Base-by-base conservation (phyloP, 1,139 yeast species). In the Magnusiomyces ingens region DNA sequence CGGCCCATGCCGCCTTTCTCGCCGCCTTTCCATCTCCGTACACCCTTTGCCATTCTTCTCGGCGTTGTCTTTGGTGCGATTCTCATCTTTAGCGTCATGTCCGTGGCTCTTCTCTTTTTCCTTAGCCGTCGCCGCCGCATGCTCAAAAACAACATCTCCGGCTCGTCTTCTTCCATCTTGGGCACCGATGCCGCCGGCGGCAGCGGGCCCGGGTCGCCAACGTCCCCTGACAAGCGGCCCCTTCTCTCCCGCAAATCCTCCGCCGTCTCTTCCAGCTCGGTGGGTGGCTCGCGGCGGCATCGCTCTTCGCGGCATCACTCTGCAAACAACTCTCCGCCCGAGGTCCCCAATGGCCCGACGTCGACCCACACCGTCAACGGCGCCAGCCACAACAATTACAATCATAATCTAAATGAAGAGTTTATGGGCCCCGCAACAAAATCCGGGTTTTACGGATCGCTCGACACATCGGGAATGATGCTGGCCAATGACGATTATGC, bases 61-160 rank as follows among this genome's bases (percentile, higher is more conserved):
- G 74, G 72, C 8, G 65, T 66, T n/a, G 68, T 67, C 10, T 57
- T 67, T n/a, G 73, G 73, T 0, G 62, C 68, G 26, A 62, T 69
- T 40, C 57, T 67, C 2, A 58, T 62, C 13, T 66, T 66, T 42
- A 53, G 63, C 32, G 60, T 58, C 19, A 49, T 66, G 15, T 58
- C 60, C 4, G 56, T 54, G 11, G 56, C 57, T 19, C 51, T 61
- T 35, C 53, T 58, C 42, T 56, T 61, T 10, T 58, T 60, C 48
- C 55, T 59, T 48, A 58, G 61, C 12, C 50, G 55, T 3, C n/a
- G 51, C 56, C 44, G 48, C 35, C 17, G 48, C 13, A 3, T 18
- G 37, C 13, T 26, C 32, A 26, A 26, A 26, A 26, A 26, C 8
- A 26, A 26, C 8, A 26, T 8, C 32, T 26, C 32, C 4, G 32